Percentiles rank a stretch among this genome's conserved stretches.
Evolutionary conservation across 305 asterid species (phyloP).

Genomic region (Nicotiana rustica): DNA sequence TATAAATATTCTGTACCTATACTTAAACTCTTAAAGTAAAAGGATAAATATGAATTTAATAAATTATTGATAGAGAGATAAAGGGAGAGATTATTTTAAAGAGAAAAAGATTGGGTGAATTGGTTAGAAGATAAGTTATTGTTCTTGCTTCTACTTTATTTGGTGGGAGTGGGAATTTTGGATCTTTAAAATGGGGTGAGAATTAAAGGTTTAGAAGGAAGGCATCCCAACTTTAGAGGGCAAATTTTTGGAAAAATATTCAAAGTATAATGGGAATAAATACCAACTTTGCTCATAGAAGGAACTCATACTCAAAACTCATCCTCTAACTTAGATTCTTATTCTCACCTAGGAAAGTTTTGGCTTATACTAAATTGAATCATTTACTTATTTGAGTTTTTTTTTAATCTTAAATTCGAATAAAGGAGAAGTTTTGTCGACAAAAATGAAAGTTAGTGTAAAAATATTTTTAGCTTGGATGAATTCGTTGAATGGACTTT

Average conservation of each 20-base stretch:
- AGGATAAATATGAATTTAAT: neutral
- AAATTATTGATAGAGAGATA: neutral
- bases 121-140: neutral
- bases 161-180: constrained; percentile 44
- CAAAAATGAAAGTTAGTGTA: neutral
- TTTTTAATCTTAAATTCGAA: neutral
- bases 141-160: constrained; percentile 29
- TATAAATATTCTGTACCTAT: neutral
- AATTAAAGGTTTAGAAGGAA: constrained; percentile 39
- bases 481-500: neutral
- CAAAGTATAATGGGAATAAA: constrained; percentile 46
- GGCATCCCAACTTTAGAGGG: constrained; percentile 53
- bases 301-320: constrained; percentile 32
- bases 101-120: neutral
- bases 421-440: neutral
- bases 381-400: neutral
- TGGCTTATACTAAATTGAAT: neutral
- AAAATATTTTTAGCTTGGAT: neutral
- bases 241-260: constrained; percentile 26
- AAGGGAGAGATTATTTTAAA: neutral
- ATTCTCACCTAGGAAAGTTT: neutral
- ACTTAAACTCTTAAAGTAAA: neutral
- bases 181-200: constrained; percentile 20
- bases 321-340: neutral
- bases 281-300: constrained; percentile 44